Evolutionary conservation across 768 basidiomycete species (phyloP).

Genomic region (Tylopilus balloui): DNA sequence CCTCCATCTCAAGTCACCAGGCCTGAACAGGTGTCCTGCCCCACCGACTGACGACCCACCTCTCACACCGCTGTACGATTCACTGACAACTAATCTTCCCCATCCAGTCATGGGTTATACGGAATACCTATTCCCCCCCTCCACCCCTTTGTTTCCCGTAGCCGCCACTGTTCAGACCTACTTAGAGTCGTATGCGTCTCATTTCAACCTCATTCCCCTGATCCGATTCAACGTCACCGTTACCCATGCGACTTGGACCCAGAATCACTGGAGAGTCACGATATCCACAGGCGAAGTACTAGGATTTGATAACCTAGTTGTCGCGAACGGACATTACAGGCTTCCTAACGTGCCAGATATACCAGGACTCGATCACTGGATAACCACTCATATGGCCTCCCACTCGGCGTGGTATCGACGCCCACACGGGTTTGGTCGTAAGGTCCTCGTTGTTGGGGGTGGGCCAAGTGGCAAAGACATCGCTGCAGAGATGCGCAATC

Average conservation of each 20-base stretch:
- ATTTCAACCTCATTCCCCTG: conserved; percentile 55
- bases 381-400: conserved; percentile 43
- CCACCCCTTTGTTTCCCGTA: conserved; percentile 63
- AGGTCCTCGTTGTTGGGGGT: conserved; percentile 44
- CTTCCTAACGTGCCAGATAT: conserved; percentile 57
- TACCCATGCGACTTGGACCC: conserved; percentile 38
- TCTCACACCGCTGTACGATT: conserved; percentile 70
- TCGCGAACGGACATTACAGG: conserved; percentile 75
- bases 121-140: conserved; percentile 62
- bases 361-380: conserved; percentile 60
- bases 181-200: conserved; percentile 57
- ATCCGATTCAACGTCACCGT: conserved; percentile 65
- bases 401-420: conserved; percentile 70
- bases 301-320: conserved; percentile 60
- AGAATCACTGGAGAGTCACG: conserved; percentile 46
- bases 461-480: conserved; percentile 74
- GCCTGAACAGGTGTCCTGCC: conserved; percentile 49
- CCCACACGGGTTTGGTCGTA: conserved; percentile 37
- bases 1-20: not conserved
- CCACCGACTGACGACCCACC: conserved; percentile 49
- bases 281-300: conserved; percentile 35
- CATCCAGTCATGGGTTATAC: conserved; percentile 73
- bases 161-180: conserved; percentile 65
- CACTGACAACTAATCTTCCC: conserved; percentile 77
- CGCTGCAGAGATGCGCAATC: conserved; percentile 48